Conservation (phyloP, 768 basidiomycete genomes). For the Mycena kentingensis region DNA sequence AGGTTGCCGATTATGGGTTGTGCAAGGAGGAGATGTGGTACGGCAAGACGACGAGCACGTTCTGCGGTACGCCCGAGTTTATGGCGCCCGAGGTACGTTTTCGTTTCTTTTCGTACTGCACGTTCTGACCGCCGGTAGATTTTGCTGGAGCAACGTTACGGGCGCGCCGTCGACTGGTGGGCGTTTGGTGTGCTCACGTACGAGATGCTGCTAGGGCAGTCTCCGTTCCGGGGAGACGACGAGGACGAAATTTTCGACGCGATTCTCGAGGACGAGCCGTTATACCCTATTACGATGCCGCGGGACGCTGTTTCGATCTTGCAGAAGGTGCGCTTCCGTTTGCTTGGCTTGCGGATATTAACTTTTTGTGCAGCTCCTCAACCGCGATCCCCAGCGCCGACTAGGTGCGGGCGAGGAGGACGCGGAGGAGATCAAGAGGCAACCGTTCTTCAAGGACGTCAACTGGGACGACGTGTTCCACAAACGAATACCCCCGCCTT, state of each 20-base stretch:
- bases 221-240: conserved; percentile 98
- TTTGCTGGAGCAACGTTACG: conserved; percentile 97
- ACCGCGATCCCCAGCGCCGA: conserved; percentile 87
- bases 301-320: conserved; percentile 93
- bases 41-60: conserved; percentile 94
- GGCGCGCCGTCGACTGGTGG: conserved; percentile 99
- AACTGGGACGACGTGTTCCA: conserved; percentile 96
- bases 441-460: conserved; percentile 98
- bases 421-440: conserved; percentile 95
- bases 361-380: conserved; percentile 67
- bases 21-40: conserved; percentile 99
- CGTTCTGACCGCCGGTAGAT: conserved; percentile 55
- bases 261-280: conserved; percentile 95
- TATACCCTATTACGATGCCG: conserved; percentile 99
- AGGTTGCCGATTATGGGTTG: conserved; percentile 98
- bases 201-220: conserved; percentile 98
- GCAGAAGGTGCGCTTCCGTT: conserved; percentile 66
- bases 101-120: conserved; percentile 5
- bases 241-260: conserved; percentile 99
- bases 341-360: conserved; percentile 11
- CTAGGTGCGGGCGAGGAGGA: conserved; percentile 91
- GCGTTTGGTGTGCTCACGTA: conserved; percentile 98
- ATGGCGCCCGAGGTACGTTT: conserved; percentile 94
- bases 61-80: conserved; percentile 99
- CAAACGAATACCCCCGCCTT: conserved; percentile 96